Conservation (phyloP, 2,329 filamentous ascomycete genomes). For the Apiospora pterosperma region DNA sequence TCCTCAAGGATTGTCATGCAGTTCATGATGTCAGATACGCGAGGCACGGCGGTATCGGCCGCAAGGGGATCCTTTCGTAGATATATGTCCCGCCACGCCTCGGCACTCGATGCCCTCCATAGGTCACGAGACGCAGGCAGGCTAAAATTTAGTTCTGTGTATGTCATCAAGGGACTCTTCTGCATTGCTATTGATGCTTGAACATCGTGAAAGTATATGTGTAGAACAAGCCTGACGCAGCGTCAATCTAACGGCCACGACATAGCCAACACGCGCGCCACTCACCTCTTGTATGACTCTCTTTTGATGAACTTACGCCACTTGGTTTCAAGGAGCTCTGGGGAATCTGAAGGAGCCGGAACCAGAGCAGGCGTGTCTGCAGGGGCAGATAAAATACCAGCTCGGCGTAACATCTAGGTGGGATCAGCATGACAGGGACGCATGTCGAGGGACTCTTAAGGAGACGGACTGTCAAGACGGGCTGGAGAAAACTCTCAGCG, state of each 20-base stretch:
- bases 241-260: background rate
- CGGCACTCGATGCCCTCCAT: slow-evolving; percentile 21
- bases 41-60: slow-evolving; percentile 14
- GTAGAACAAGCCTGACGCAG: slow-evolving; percentile 18
- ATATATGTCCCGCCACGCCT: slow-evolving; percentile 21
- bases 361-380: slow-evolving; percentile 15
- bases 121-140: slow-evolving; percentile 22
- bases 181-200: slow-evolving; percentile 22
- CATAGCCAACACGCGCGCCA: background rate
- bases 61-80: slow-evolving; percentile 17
- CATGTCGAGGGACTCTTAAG: background rate
- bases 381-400: slow-evolving; percentile 24
- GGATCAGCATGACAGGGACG: slow-evolving; percentile 6
- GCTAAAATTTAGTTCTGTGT: slow-evolving; percentile 21
- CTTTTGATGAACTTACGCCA: slow-evolving; percentile 22
- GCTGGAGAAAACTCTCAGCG: slow-evolving; percentile 53
- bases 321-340: slow-evolving; percentile 19
- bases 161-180: slow-evolving; percentile 19
- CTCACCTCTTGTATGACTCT: slow-evolving; percentile 25
- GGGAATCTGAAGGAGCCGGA: slow-evolving; percentile 17
- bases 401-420: slow-evolving; percentile 47
- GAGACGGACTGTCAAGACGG: slow-evolving; percentile 40
- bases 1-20: slow-evolving; percentile 16
- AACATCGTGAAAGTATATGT: slow-evolving; percentile 21
- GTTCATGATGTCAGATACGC: slow-evolving; percentile 20